Conservation (phyloP, 768 basidiomycete species). For the Lenzites betulinus region DNA sequence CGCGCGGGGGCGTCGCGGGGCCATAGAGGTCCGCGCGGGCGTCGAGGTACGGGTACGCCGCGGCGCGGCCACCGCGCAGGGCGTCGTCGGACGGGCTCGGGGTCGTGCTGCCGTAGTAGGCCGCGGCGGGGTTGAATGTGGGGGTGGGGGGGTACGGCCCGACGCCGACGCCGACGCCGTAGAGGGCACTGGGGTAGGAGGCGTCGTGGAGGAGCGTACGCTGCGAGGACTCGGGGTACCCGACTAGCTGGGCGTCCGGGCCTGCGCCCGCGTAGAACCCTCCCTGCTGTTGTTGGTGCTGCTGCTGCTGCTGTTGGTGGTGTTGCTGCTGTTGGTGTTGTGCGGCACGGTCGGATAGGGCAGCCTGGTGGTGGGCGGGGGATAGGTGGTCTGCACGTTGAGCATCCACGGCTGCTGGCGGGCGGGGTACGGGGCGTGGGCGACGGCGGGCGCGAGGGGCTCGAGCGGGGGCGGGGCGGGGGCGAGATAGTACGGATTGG, state of each 20-base stretch:
- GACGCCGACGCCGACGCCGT: too few species aligned
- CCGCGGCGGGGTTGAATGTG: too few species aligned
- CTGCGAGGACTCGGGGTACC: conserved; percentile 37
- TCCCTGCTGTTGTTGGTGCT: conserved; percentile 13
- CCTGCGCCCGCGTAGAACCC: conserved; percentile 21
- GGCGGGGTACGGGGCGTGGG: conserved; percentile 20
- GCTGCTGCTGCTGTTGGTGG: conserved; percentile 9
- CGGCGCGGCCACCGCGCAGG: too few species aligned
- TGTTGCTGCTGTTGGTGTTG: conserved; percentile 11
- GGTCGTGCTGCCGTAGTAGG: too few species aligned
- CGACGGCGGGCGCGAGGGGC: conserved; percentile 17
- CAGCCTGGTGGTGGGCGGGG: conserved; percentile 16
- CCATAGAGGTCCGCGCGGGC: conserved; percentile 5
- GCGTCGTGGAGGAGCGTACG: conserved; percentile 31
- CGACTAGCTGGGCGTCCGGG: conserved; percentile 25
- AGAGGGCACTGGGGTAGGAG: conserved; percentile 24
- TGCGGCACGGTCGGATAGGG: conserved; percentile 25
- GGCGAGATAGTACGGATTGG: conserved; percentile 19
- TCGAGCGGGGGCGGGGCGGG: conserved; percentile 18
- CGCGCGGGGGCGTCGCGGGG: conserved; percentile 1
- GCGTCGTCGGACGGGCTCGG: conserved; percentile 12
- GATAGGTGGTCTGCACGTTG: conserved; percentile 26
- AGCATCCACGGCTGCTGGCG: conserved; percentile 27
- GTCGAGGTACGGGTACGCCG: conserved; percentile 16
- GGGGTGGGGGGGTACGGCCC: too few species aligned